Base-by-base conservation (phyloP, 345 rosid genomes). In the Sisymbrium irio region DNA sequence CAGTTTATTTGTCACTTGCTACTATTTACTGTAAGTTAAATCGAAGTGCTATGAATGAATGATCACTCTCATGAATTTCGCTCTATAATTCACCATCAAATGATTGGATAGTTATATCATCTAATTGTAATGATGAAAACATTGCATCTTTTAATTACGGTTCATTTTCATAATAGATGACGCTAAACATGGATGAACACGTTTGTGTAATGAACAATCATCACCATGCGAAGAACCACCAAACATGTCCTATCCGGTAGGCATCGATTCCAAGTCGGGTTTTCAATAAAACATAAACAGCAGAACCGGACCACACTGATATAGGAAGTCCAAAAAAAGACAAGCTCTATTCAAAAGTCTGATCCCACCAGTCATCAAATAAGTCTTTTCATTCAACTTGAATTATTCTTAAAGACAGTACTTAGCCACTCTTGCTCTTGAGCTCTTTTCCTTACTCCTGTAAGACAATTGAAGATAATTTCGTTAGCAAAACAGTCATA, bases 381-480 rank as follows among this genome's bases (percentile, higher is more conserved):
- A 74, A 66, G 42, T 74, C 78, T 47, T 74, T 74, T 36, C 17
- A 56, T 37, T 25, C 27, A 56, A 41, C 17, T 30, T 49, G 17
- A 28, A 61, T 53, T n/a, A 42, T 17, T 63, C 27, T 33, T 47
- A n/a, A 49, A 47, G 33, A 58, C 42, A 59, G 54, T 30, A 47
- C 45, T 49, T 37, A 20, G 50, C 20, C 68, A 67, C 50, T 67
- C 68, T 19, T 40, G 2, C 12, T 40, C 68, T 49, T 40, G 11
- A n/a, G 19, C 55, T 40, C 53, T 37, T 5, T 7, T 30, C 73
- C 46, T 75, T 51, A 67, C 7, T 75, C 73, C 78, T 75, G 73
- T 1, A 59, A 75, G 7, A 45, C 55, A 20, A n/a, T 22, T 14
- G n/a, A 49, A 49, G 14, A 17, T 27, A 25, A 10, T n/a, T 8